Evolutionary conservation across 805 yeast species (phyloP).

Genomic region (Wickerhamomyces tratensis): DNA sequence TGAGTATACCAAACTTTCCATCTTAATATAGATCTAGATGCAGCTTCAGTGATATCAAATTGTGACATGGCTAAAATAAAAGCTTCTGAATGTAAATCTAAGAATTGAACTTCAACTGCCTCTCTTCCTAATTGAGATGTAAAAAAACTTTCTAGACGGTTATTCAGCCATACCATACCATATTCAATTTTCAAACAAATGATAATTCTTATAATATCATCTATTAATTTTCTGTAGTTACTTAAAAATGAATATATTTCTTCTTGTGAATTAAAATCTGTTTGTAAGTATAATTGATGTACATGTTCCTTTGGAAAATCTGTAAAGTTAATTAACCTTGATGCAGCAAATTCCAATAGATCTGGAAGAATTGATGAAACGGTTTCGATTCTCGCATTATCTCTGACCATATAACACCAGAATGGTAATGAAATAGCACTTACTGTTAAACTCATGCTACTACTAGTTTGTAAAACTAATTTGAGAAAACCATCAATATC

Average conservation of each 20-base stretch:
- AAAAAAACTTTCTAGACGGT: constrained; percentile 63
- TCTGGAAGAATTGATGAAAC: constrained; percentile 52
- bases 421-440: constrained; percentile 86
- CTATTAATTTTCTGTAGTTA: constrained; percentile 75
- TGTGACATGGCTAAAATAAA: constrained; percentile 73
- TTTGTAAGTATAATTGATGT: constrained; percentile 58
- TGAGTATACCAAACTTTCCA: constrained; percentile 90
- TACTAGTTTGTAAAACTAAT: constrained; percentile 71
- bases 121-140: constrained; percentile 57
- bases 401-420: constrained; percentile 86
- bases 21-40: constrained; percentile 84
- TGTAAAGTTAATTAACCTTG: constrained; percentile 66
- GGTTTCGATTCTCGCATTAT: constrained; percentile 49
- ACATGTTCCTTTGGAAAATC: constrained; percentile 56
- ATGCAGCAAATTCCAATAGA: constrained; percentile 66
- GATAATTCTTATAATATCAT: constrained; percentile 82
- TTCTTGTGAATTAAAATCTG: constrained; percentile 82
- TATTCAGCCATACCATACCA: constrained; percentile 75
- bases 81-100: constrained; percentile 55
- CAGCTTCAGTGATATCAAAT: constrained; percentile 78
- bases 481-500: constrained; percentile 63
- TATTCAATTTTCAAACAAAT: constrained; percentile 80
- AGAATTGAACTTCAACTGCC: constrained; percentile 43
- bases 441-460: constrained; percentile 78
- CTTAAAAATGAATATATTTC: constrained; percentile 70